Evolutionary conservation across 2,329 filamentous ascomycete genomes (phyloP).

Genomic region (Periglandula ipomoeae): DNA sequence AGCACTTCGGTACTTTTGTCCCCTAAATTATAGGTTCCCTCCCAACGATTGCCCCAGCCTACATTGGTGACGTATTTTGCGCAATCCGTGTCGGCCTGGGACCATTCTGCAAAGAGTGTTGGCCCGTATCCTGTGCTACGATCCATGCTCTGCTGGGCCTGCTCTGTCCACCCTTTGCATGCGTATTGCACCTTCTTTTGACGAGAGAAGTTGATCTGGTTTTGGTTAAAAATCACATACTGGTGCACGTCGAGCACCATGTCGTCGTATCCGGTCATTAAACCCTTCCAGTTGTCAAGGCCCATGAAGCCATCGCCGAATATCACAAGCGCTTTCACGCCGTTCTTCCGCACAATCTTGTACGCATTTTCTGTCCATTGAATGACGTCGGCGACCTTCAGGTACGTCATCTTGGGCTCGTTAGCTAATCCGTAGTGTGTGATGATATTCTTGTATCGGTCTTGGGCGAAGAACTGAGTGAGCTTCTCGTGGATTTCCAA

Average conservation of each 20-base stretch:
- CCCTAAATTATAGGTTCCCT: conserved; percentile 70
- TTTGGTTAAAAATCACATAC: conserved; percentile 94
- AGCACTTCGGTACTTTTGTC: conserved; percentile 52
- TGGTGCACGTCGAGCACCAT: conserved; percentile 95
- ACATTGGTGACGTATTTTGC: conserved; percentile 82
- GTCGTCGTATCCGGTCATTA: conserved; percentile 60
- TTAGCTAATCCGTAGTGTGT: conserved; percentile 92
- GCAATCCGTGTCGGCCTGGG: conserved; percentile 95
- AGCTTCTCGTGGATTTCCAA: conserved; percentile 82
- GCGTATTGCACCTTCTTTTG: conserved; percentile 78
- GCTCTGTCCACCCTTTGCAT: conserved; percentile 76
- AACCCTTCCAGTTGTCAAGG: conserved; percentile 80
- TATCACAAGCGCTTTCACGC: conserved; percentile 61
- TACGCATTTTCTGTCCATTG: conserved; percentile 73
- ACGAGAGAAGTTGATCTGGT: conserved; percentile 76
- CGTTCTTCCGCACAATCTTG: conserved; percentile 64
- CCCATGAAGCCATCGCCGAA: conserved; percentile 96
- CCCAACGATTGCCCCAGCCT: conserved; percentile 80
- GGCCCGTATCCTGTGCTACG: conserved; percentile 76
- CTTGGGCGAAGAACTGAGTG: conserved; percentile 86
- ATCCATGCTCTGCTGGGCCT: conserved; percentile 65
- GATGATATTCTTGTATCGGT: conserved; percentile 84
- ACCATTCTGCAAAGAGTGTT: conserved; percentile 94
- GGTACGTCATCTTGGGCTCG: conserved; percentile 78
- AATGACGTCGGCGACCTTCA: conserved; percentile 59